Percentiles rank a stretch among this genome's conserved stretches.
These are phyloP conservation scores for Xanthoceras sorbifolium DNA, from an alignment of 345 rosid genomes.

Conservation along the genomic window DNA sequence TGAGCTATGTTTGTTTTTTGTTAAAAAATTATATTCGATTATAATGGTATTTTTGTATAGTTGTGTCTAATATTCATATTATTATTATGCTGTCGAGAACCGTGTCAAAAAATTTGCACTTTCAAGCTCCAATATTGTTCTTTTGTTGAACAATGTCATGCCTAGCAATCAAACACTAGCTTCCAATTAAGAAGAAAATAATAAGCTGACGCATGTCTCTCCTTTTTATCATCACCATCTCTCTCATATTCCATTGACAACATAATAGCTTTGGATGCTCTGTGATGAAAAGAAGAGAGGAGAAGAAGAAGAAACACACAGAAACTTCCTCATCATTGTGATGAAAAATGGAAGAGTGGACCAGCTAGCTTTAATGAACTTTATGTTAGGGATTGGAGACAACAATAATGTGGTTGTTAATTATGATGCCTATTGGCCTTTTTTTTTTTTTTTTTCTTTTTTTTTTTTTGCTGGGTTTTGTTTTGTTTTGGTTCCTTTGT, in stretches of 20 bases:
- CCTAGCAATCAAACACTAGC: background rate
- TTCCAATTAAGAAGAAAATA: background rate
- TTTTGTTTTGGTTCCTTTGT: background rate
- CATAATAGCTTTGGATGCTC: slow-evolving; percentile 17
- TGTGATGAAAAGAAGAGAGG: background rate
- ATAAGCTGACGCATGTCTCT: background rate
- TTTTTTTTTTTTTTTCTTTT: too few species aligned
- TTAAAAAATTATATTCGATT: too few species aligned
- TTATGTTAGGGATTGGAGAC: slow-evolving; percentile 15
- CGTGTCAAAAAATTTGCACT: background rate
- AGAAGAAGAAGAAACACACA: background rate
- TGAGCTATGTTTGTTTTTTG: too few species aligned
- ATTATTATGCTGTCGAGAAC: background rate
- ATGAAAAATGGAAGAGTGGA: slow-evolving; percentile 16
- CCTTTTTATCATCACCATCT: background rate
- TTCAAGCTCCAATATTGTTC: background rate
- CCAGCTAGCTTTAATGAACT: background rate
- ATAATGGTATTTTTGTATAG: too few species aligned
- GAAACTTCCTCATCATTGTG: slow-evolving; percentile 13
- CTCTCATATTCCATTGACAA: background rate
- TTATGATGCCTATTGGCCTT: slow-evolving; percentile 1
- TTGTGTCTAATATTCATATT: too few species aligned
- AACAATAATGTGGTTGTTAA: background rate
- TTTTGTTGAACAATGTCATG: background rate
- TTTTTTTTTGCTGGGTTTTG: too few species aligned